Evolutionary conservation across 441 rosid genomes (phyloP).

Genomic region (Omphalea diandra): DNA sequence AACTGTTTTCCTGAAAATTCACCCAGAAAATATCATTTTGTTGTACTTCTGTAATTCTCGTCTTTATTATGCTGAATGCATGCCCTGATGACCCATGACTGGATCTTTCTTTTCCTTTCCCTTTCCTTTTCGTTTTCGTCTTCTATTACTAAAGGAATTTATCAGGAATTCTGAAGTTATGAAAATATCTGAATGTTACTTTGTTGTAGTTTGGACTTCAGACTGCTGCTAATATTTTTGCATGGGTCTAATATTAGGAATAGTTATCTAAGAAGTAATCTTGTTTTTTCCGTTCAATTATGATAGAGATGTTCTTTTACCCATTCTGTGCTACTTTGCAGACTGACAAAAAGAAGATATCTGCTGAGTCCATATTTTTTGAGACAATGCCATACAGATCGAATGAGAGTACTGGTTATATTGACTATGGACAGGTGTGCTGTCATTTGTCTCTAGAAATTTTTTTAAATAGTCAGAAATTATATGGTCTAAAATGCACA

Average conservation of each 20-base stretch:
- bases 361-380: constrained; percentile 93
- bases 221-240: neutral
- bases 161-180: neutral
- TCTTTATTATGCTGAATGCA: too few relatives aligned
- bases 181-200: neutral
- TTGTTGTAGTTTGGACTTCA: constrained; percentile 1
- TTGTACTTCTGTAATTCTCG: too few relatives aligned
- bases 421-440: constrained; percentile 91
- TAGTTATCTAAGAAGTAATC: neutral
- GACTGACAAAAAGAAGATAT: constrained; percentile 97
- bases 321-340: constrained; percentile 32
- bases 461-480: neutral
- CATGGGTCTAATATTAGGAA: neutral
- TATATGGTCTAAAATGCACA: neutral
- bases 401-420: constrained; percentile 83
- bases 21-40: neutral
- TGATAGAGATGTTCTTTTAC: constrained; percentile 13
- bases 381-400: constrained; percentile 97
- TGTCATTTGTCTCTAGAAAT: constrained; percentile 7
- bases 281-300: neutral
- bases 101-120: neutral
- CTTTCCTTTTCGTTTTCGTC: neutral
- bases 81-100: too few relatives aligned
- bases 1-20: neutral
- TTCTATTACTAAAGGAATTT: neutral